Evolutionary conservation across 1,284 basidiomycete species (phyloP), one percentile per base, ranked within the genome.

Genomic region (Inonotus obliquus): DNA sequence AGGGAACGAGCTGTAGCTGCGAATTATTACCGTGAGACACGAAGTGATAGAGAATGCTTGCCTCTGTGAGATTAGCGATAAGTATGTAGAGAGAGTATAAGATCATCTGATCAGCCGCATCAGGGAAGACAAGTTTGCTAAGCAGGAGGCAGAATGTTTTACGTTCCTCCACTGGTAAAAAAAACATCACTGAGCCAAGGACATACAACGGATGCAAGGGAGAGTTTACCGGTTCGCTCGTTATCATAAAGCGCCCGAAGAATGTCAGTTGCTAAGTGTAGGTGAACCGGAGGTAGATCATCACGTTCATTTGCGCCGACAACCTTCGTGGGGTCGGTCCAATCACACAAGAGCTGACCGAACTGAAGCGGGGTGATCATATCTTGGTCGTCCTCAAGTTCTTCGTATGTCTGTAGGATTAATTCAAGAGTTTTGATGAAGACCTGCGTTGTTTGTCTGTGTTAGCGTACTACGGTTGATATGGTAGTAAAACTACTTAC

Each of bases 81-180:
- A 65, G 60, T 7, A 65, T 65, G 44, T 65, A 54, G 6, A 62
- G 44, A 38, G 54, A 53, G 48, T 58, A 61, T 21, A 64, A n/a
- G 21, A 41, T 13, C 6, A 11, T n/a, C 14, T 58, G 54, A 23
- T 64, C 63, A 9, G 39, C 41, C 9, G 51, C 47, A 21, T 29
- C 0, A 1, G 63, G 63, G 13, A 97, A 75, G 67, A 89, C 80
- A 1, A 98, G 77, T 69, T 96, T 93, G 45, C 81, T 79, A 1
- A 99, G 79, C 41, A 92, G 79, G 61, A 94, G 90, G 62, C 87
- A 90, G 14, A 96, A 73, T 1, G 86, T 80, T 72, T 96, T 97
- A 54, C 59, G 55, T 38, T 61, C 56, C 0, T 64, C 60, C 14
- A 25, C 63, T 64, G 38, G 48, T 37, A 29, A 6, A 14, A 13